phyloP scores from a whole-genome alignment of 306 rosid genomes.

The Pyrus betulifolia region DNA sequence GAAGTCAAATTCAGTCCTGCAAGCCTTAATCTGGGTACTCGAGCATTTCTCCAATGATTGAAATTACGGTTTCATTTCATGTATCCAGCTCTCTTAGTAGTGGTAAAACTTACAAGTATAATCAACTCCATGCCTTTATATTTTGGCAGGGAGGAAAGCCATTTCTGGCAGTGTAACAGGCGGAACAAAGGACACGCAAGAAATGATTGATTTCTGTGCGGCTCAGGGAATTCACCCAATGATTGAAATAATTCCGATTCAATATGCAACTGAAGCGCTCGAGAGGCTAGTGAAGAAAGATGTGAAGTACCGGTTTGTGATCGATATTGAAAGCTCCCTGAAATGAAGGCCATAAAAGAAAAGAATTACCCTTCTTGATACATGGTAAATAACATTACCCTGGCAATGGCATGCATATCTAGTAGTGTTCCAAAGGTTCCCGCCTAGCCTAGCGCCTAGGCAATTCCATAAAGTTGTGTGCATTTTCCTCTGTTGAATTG shows the following conservation, averaged over 20 bases:
- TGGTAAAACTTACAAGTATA: background rate
- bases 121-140: conserved; percentile 1
- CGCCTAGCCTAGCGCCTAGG: too few relatives aligned
- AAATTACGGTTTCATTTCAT: background rate
- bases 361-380: background rate
- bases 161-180: conserved; percentile 59
- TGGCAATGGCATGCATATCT: too few relatives aligned
- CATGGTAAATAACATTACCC: background rate
- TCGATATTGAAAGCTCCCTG: conserved; percentile 66
- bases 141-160: conserved; percentile 49
- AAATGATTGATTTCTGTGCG: conserved; percentile 79
- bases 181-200: conserved; percentile 63
- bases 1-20: conserved; percentile 70
- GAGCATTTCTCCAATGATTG: background rate
- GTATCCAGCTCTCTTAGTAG: background rate
- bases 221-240: conserved; percentile 50
- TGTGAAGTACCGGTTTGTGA: conserved; percentile 76
- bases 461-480: background rate
- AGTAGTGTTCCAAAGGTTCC: too few relatives aligned
- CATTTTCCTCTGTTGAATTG: background rate
- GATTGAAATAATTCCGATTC: conserved; percentile 74
- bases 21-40: conserved; percentile 53
- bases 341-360: conserved; percentile 27
- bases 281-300: conserved; percentile 66
- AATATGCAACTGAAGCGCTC: conserved; percentile 79